Base-by-base conservation (phyloP, 75 land plant genomes). In the Sequoiadendron giganteum region DNA sequence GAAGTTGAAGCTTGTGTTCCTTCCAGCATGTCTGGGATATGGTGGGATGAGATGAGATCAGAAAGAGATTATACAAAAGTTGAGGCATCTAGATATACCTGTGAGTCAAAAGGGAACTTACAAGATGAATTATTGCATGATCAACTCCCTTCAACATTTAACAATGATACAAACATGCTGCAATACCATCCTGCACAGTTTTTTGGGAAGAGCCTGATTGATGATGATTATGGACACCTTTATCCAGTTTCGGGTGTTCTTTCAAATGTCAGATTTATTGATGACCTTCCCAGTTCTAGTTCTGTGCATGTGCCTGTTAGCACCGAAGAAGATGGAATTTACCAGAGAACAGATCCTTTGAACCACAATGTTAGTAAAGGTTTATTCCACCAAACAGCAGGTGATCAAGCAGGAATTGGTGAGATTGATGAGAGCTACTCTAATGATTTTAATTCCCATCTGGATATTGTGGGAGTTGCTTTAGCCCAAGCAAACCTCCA, bases 231-330 rank as follows among this genome's bases (percentile, higher is more conserved):
- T 40, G 82, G 95, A 25, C 90, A 92, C 87, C 93, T 89, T 55
- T 89, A 93, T 90, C 84, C 94, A 28, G 92, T 94, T 72, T 87
- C 93, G 76, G 95, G 92, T 88, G 72, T 95, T 79, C 93, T 92
- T 72, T 86, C 86, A 52, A 92, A 90, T 85, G 92, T 90, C 7
- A 82, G 28, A 82, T 58, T 86, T 78, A 85, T 85, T 81, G 95
- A 88, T 6, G 92, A 90, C 39, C 55, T 89, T 19, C 83, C 91
- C 79, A 45, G 61, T 52, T 56, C 90, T 40, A 85, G 84, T 75
- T 90, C 52, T 65, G 90, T 61, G 93, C 92, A 76, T 90, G 39
- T 49, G 36, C 86, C 49, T 85, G 86, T 34, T 54, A 55, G 39
- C 36, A 16, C 65, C 18, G n/a, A n/a, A n/a, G 40, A 85, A 42